Evolutionary conservation across 768 basidiomycete genomes (phyloP).

Genomic region (Lactarius sanguifluus): DNA sequence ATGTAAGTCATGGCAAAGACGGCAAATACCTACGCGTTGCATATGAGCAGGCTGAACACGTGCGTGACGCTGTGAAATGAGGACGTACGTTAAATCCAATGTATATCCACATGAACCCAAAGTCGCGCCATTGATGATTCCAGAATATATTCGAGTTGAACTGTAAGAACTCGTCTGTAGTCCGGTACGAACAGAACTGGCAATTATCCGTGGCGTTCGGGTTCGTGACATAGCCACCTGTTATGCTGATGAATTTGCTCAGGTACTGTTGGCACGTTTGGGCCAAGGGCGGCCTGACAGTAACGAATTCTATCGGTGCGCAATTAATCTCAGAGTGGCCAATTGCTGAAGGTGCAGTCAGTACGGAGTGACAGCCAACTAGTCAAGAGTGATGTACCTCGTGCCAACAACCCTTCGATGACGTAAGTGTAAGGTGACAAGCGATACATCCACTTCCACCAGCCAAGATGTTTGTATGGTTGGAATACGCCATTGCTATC

Average conservation of each 20-base stretch:
- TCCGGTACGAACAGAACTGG: conserved; percentile 53
- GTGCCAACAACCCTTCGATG: conserved; percentile 41
- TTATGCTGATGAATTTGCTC: conserved; percentile 39
- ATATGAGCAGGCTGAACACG: not conserved
- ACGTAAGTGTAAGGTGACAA: conserved; percentile 40
- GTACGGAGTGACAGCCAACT: not conserved
- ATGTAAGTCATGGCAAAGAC: conserved; percentile 56
- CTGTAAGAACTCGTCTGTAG: conserved; percentile 59
- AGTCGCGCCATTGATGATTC: conserved; percentile 47
- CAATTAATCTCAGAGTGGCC: conserved; percentile 55
- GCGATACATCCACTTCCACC: conserved; percentile 47
- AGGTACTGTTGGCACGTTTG: conserved; percentile 51
- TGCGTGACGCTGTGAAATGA: conserved; percentile 4
- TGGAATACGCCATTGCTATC: conserved; percentile 50
- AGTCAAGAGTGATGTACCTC: conserved; percentile 41
- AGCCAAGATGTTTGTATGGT: conserved; percentile 43
- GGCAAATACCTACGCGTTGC: conserved; percentile 40
- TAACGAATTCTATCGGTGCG: conserved; percentile 55
- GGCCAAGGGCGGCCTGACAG: conserved; percentile 48
- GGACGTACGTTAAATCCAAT: conserved; percentile 46
- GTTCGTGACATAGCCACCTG: conserved; percentile 52
- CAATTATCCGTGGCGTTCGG: conserved; percentile 42
- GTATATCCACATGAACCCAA: conserved; percentile 47
- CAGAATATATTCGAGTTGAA: conserved; percentile 62
- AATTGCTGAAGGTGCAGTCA: conserved; percentile 42